Conservation (phyloP, 1,284 basidiomycete genomes). For the Trametes polyzona region DNA sequence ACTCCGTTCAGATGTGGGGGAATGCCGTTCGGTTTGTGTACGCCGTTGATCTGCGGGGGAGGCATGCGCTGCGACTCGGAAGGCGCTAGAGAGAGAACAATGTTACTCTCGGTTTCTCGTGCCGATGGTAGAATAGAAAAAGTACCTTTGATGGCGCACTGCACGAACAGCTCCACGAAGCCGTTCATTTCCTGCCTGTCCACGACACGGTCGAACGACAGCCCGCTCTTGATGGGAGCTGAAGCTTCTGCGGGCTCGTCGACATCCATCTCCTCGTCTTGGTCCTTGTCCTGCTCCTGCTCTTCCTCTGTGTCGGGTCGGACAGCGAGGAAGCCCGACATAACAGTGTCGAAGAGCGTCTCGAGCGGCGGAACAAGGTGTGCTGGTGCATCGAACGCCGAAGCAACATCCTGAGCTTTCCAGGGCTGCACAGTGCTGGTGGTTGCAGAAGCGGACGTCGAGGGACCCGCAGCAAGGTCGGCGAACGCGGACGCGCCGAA, state of each 20-base stretch:
- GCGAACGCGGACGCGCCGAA: constrained; percentile 73
- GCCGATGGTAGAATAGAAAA: constrained; percentile 8
- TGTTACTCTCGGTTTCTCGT: background rate
- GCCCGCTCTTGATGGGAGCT: constrained; percentile 29
- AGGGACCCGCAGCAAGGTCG: constrained; percentile 31
- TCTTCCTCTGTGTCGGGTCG: constrained; percentile 31
- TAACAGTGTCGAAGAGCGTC: constrained; percentile 74
- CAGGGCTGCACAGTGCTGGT: constrained; percentile 33
- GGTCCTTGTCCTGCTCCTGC: constrained; percentile 28
- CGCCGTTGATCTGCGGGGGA: constrained; percentile 26
- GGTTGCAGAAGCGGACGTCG: constrained; percentile 24
- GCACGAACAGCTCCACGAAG: constrained; percentile 55
- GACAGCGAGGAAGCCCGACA: constrained; percentile 64
- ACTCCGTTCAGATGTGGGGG: constrained; percentile 28
- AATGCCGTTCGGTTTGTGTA: constrained; percentile 27
- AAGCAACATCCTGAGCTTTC: constrained; percentile 46
- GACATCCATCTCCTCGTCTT: constrained; percentile 51
- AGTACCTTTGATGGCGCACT: constrained; percentile 50
- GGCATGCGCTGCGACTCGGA: constrained; percentile 9
- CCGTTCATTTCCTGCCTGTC: constrained; percentile 50
- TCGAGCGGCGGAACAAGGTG: constrained; percentile 83
- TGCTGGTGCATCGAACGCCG: constrained; percentile 73
- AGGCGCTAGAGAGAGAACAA: constrained; percentile 4
- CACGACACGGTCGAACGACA: constrained; percentile 42
- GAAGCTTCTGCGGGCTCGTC: constrained; percentile 40